Conservation (phyloP, 352 stramenopile species). For the Phytophthora pinifolia region DNA sequence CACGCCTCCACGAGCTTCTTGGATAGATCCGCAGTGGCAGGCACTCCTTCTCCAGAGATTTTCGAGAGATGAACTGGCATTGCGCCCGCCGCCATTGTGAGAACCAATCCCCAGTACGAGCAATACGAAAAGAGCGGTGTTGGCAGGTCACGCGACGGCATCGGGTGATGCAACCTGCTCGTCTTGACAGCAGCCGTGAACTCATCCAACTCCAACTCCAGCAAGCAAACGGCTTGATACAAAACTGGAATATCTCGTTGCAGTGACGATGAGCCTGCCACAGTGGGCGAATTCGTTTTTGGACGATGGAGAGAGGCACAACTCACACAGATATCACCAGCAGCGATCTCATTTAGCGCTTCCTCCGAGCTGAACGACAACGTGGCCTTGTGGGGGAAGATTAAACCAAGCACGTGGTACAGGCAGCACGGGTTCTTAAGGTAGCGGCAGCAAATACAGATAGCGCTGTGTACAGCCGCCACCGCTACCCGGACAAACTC, state of each 20-base stretch:
- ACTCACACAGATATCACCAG: conserved; percentile 52
- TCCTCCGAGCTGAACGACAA: conserved; percentile 57
- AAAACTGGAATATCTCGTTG: conserved; percentile 67
- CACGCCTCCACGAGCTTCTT: conserved; percentile 60
- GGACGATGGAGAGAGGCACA: conserved; percentile 36
- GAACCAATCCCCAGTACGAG: conserved; percentile 69
- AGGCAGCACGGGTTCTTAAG: conserved; percentile 71
- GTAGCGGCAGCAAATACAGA: conserved; percentile 68
- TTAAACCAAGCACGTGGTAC: conserved; percentile 53
- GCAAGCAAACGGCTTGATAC: conserved; percentile 55
- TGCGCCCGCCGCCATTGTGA: conserved; percentile 43
- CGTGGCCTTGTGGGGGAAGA: conserved; percentile 72
- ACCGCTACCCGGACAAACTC: conserved; percentile 67
- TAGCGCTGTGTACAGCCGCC: conserved; percentile 72
- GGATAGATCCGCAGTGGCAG: conserved; percentile 20
- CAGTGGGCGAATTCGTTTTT: conserved; percentile 3
- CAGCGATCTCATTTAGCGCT: conserved; percentile 52
- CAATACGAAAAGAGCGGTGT: conserved; percentile 59
- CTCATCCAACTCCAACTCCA: conserved; percentile 50
- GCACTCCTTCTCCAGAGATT: conserved; percentile 41
- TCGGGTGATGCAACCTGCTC: conserved; percentile 53
- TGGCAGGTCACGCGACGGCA: conserved; percentile 22
- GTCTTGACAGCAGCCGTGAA: conserved; percentile 72
- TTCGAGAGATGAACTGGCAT: conserved; percentile 69
- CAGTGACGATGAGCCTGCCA: conserved; percentile 38